phyloP scores from a whole-genome alignment of 108 stramenopile species.

The Parmales sp. region DNA sequence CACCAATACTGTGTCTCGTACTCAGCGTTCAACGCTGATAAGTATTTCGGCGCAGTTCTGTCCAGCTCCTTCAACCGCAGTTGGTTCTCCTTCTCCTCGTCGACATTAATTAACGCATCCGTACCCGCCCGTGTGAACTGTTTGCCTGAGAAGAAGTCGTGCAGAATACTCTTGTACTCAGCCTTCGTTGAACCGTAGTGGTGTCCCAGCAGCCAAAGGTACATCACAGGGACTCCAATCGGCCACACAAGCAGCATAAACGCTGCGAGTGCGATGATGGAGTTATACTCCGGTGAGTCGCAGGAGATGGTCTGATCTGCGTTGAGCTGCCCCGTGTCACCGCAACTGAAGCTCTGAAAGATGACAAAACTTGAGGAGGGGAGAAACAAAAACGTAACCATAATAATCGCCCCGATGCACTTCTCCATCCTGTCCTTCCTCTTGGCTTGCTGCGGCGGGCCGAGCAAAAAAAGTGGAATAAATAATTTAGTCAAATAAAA shows the following conservation, averaged over 20 bases:
- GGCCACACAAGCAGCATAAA: background rate
- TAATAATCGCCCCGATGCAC: background rate
- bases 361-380: background rate
- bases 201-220: background rate
- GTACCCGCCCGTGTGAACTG: background rate
- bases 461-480: background rate
- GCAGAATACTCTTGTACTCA: background rate
- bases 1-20: background rate
- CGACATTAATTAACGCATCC: no score
- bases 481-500: no score
- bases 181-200: background rate
- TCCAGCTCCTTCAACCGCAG: background rate
- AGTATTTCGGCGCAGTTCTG: background rate
- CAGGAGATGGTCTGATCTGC: background rate
- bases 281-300: background rate
- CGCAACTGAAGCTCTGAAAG: background rate
- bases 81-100: background rate
- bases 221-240: background rate
- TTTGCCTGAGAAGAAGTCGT: background rate
- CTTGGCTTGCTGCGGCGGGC: background rate
- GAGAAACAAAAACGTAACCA: background rate
- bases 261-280: background rate
- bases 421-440: background rate
- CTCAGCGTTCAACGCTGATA: background rate
- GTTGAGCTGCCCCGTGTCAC: background rate